Conservation (phyloP, 106 monocot genomes). For the Dendrobium chrysotoxum region DNA sequence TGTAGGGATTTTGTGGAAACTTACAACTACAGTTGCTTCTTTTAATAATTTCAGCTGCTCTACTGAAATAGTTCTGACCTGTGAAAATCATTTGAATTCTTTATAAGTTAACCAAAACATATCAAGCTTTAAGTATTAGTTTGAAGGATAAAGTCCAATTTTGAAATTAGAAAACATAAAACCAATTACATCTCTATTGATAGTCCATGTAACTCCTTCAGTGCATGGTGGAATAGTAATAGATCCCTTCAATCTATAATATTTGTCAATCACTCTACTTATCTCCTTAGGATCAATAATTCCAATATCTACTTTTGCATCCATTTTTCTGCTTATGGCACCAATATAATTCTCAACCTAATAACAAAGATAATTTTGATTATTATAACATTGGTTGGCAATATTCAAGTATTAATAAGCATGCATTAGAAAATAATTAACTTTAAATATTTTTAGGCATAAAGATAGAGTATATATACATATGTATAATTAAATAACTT, state of each 20-base stretch:
- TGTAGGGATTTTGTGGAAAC: background rate
- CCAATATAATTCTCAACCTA: background rate
- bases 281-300: background rate
- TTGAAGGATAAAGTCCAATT: background rate
- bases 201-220: background rate
- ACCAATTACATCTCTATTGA: background rate
- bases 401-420: too few species aligned
- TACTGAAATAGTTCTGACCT: background rate
- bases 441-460: too few species aligned
- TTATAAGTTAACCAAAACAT: background rate
- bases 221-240: background rate
- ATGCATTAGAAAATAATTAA: too few species aligned
- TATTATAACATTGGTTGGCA: too few species aligned
- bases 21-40: background rate
- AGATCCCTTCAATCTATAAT: background rate
- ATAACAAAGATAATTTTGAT: too few species aligned
- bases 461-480: background rate
- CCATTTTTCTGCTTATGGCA: background rate
- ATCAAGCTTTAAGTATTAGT: background rate
- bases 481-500: background rate
- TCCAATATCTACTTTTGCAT: background rate
- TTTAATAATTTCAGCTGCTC: background rate
- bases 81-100: too few species aligned
- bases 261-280: background rate
- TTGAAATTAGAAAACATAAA: background rate